Conservation (phyloP, 2,329 filamentous ascomycete species). For the Colletotrichum lupini region DNA sequence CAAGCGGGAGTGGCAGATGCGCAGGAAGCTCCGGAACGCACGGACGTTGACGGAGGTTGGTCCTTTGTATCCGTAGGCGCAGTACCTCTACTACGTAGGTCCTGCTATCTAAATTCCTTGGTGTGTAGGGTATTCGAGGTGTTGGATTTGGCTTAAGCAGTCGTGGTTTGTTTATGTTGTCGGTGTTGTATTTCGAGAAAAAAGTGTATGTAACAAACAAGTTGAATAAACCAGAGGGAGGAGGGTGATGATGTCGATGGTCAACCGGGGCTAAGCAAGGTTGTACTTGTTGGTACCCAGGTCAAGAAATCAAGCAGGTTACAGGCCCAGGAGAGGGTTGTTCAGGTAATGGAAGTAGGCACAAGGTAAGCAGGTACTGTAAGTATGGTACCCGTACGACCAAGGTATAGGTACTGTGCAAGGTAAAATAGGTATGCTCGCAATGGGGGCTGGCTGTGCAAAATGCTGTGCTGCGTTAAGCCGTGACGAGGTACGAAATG, state of each 20-base stretch:
- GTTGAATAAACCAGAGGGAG: background rate
- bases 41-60: slow-evolving; percentile 21
- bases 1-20: slow-evolving; percentile 30
- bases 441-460: background rate
- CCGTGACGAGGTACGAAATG: background rate
- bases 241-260: background rate
- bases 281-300: background rate
- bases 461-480: slow-evolving; percentile 1
- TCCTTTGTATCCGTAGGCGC: too few relatives aligned
- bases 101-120: too few relatives aligned
- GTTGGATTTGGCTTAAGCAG: background rate
- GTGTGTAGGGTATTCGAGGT: background rate
- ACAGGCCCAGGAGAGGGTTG: background rate
- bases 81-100: background rate
- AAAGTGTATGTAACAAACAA: background rate
- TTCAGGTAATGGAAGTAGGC: background rate
- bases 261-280: background rate
- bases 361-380: background rate
- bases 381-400: too few relatives aligned
- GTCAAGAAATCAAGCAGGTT: background rate
- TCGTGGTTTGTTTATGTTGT: background rate
- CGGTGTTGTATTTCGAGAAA: background rate
- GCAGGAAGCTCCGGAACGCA: slow-evolving; percentile 36
- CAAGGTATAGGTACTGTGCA: too few relatives aligned
- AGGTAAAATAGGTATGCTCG: background rate